phyloP scores from a whole-genome alignment of 306 rosid genomes.

The apple (Malus domestica) region ASM211411v1 NC_041795.1:34562001-34562500 shows the following conservation, averaged over 20 bases:
- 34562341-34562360: background rate
- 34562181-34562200: background rate
- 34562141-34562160: background rate
- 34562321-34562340: background rate
- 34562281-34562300: background rate
- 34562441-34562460: no score
- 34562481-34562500: background rate
- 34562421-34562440: no score
- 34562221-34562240: background rate
- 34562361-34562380: background rate
- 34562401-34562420: no score
- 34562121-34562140: conserved; percentile 5
- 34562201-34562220: background rate
- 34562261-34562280: background rate
- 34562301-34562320: background rate
- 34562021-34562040: background rate
- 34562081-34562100: background rate
- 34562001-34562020: background rate
- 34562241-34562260: background rate
- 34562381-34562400: no score
- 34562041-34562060: background rate
- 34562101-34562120: background rate
- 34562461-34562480: background rate
- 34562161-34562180: background rate
- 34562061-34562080: conserved; percentile 13